Conservation (phyloP, 495 filamentous ascomycete species). For the Tuber umbilicatum region DNA sequence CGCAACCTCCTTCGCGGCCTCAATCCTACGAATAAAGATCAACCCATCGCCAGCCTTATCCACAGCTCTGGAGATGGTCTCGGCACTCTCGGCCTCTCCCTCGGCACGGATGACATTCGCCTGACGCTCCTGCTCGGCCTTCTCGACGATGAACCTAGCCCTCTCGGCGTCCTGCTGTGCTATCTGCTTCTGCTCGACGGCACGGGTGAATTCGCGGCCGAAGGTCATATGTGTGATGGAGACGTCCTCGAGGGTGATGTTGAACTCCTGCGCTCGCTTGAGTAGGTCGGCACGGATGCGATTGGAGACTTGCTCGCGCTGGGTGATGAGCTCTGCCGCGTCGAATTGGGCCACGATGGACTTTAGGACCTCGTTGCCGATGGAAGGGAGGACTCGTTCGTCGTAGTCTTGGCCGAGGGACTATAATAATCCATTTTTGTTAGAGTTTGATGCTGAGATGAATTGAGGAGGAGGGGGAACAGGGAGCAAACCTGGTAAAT, state of each 20-base stretch:
- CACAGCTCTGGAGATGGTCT: conserved; percentile 86
- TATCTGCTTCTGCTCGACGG: conserved; percentile 99
- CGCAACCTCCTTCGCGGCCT: conserved; percentile 94
- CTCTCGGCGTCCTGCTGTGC: conserved; percentile 98
- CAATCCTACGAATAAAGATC: conserved; percentile 91
- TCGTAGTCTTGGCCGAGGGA: conserved; percentile 94
- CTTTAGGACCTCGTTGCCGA: conserved; percentile 99
- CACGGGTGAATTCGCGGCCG: conserved; percentile 95
- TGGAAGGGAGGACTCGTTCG: conserved; percentile 97
- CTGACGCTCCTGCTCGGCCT: conserved; percentile 97
- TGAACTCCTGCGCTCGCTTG: conserved; percentile 95
- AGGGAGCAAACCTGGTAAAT: conserved; percentile 84
- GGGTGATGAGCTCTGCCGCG: conserved; percentile 97
- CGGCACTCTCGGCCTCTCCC: conserved; percentile 92
- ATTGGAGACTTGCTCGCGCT: conserved; percentile 86
- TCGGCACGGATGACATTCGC: conserved; percentile 96
- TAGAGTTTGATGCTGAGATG: background rate
- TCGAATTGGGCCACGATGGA: conserved; percentile 98
- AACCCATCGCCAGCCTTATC: conserved; percentile 87
- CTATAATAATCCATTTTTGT: conserved; percentile 37
- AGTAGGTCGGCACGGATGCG: conserved; percentile 91
- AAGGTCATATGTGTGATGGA: conserved; percentile 99
- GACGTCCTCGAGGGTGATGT: conserved; percentile 97
- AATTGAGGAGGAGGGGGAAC: background rate
- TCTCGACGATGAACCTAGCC: conserved; percentile 96